Evolutionary conservation across 805 yeast species (phyloP).

Genomic region (Starmerella ratchasimensis): DNA sequence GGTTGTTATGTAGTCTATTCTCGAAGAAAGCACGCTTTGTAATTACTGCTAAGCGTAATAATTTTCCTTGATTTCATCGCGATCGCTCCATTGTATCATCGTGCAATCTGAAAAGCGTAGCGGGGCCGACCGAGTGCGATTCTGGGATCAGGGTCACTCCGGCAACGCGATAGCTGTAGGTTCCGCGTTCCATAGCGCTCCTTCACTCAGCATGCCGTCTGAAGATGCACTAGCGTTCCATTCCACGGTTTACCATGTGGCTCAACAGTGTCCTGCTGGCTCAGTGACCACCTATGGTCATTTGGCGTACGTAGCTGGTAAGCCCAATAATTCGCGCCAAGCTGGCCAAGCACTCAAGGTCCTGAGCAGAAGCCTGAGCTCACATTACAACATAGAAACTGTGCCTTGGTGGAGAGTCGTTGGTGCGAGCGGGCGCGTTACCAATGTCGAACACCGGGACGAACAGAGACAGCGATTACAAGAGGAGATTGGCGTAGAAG

Average conservation of each 20-base stretch:
- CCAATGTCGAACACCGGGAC: constrained; percentile 35
- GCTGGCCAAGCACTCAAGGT: constrained; percentile 61
- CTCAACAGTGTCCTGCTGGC: constrained; percentile 45
- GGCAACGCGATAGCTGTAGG: no score
- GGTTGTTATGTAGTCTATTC: no score
- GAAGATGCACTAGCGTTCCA: constrained; percentile 46
- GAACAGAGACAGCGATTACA: constrained; percentile 35
- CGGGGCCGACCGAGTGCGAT: no score
- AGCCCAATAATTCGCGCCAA: constrained; percentile 57
- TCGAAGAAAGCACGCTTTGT: no score
- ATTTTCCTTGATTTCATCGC: no score
- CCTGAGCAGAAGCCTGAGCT: constrained; percentile 25
- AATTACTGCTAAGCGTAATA: no score
- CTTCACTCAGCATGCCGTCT: constrained; percentile 6
- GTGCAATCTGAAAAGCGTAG: no score
- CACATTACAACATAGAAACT: constrained; percentile 24
- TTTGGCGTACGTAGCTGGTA: constrained; percentile 47
- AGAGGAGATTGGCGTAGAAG: constrained; percentile 33
- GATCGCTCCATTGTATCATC: no score
- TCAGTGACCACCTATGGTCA: constrained; percentile 63
- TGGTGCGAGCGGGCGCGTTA: constrained; percentile 47
- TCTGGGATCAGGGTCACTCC: no score
- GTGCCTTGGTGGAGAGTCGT: constrained; percentile 80
- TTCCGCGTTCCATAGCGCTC: not conserved
- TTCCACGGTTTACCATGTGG: constrained; percentile 44